Evolutionary conservation across 768 basidiomycete species (phyloP).

Genomic region (Naganishia randhawae): DNA sequence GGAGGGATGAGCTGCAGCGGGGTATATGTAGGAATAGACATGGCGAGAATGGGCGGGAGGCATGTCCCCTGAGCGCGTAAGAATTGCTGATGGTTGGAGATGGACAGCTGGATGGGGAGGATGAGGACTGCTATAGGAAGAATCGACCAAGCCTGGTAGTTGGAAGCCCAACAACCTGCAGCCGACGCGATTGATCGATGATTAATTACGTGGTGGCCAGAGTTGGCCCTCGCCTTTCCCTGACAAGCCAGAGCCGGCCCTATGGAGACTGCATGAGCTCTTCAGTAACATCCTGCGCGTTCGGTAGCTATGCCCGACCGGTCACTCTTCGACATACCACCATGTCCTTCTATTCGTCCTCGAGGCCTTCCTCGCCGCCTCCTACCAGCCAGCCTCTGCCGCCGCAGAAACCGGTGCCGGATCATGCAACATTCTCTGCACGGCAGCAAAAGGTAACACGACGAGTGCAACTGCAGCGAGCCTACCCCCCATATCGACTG

Average conservation of each 20-base stretch:
- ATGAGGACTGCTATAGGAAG: not conserved
- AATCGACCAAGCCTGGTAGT: not conserved
- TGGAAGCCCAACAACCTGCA: not conserved
- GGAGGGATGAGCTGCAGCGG: constrained; percentile 48
- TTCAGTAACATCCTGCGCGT: too few relatives aligned
- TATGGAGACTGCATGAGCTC: too few relatives aligned
- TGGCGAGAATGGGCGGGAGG: constrained; percentile 1
- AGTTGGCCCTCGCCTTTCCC: too few relatives aligned
- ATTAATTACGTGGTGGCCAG: not conserved
- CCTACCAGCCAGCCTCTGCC: constrained; percentile 14
- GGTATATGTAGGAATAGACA: constrained; percentile 35
- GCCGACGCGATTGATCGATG: not conserved
- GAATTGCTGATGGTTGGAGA: not conserved
- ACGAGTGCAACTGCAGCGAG: too few relatives aligned
- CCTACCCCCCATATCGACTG: not conserved
- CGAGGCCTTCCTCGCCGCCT: constrained; percentile 12
- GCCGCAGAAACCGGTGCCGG: constrained; percentile 4
- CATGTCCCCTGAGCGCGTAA: not conserved
- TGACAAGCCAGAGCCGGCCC: too few relatives aligned
- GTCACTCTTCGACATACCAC: not conserved
- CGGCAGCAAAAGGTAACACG: constrained; percentile 12
- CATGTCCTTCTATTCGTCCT: constrained; percentile 19
- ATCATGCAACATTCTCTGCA: constrained; percentile 18
- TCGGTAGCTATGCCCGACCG: not conserved
- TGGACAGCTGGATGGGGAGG: not conserved